Base-by-base conservation (phyloP, 2,329 filamentous ascomycete species). In the Fusarium transvaalense region DNA sequence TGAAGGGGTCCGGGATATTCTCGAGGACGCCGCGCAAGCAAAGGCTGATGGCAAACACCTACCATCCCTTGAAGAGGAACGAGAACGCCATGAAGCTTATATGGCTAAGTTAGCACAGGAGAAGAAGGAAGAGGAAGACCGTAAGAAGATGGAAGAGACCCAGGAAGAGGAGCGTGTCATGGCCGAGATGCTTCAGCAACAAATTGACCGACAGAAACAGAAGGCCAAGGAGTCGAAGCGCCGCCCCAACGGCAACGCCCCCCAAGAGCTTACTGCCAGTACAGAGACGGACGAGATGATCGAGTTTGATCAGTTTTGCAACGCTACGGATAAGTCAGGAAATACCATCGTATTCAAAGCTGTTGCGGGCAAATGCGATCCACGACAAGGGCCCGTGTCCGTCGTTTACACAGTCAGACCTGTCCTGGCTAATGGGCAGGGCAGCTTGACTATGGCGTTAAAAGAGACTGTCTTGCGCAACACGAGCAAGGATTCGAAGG, bases 31-130 rank as follows among this genome's bases (percentile, higher is more conserved):
- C n/a, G 92, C 93, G 2, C 85, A 90, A 69, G 89, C 90, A 29
- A 92, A 92, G 71, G 90, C 91, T 47, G 88, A 90, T 56, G 92
- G 93, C 32, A 87, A 89, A 56, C 87, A 93, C 64, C 82, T 97
- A 17, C 94, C 93, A 2, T 97, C 93, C 32, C 83, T 98, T 9
- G 93, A 97, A 74, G 93, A 97, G 73, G 94, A 98, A 78, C 88
- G 94, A 38, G 93, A 92, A 29, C 89, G 89, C 15, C 93, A 97
- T 66, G 92, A 97, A 79, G 91, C 91, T 23, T 88, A 87, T 25
- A 83, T 92, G 29, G 88, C 88, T 45, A 84, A 85, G 73, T 80
- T 88, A 52, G 91, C 86, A 70, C 81, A 82, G 78, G 86, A 84
- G 75, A 83, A 88, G 64, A 84, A 82, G 63, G 82, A 84, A 66